Percentiles rank a stretch among this genome's conserved stretches.
phyloP scores from a whole-genome alignment of 2,329 filamentous ascomycete genomes.

The Exophiala alcalophila region DNA sequence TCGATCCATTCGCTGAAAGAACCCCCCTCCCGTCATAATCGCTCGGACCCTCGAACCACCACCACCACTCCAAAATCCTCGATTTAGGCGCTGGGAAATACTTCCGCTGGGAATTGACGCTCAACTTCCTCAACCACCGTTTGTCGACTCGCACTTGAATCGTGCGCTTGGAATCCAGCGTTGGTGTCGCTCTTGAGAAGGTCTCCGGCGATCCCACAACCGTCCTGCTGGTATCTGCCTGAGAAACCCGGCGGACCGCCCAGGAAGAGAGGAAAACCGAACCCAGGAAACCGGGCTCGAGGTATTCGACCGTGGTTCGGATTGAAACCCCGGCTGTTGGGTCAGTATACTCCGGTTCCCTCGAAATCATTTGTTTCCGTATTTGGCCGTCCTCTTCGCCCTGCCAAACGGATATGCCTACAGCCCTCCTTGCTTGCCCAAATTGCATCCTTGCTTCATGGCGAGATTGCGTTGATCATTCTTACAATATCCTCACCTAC shows the following conservation, averaged over 20 bases:
- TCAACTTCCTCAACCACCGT: no score
- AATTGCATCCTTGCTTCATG: constrained; percentile 16
- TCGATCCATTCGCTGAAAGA: constrained; percentile 27
- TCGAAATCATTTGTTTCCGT: constrained; percentile 13
- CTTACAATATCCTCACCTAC: no score
- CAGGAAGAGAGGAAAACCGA: constrained; percentile 2
- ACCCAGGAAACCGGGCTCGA: constrained; percentile 1
- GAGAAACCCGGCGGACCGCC: constrained; percentile 5
- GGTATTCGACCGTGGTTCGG: constrained; percentile 4
- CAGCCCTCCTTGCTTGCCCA: constrained; percentile 22
- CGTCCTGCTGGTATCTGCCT: constrained; percentile 1
- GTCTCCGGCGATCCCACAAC: no score
- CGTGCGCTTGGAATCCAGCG: no score
- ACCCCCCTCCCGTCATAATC: constrained; percentile 1
- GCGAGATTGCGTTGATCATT: constrained; percentile 16
- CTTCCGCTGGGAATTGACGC: constrained; percentile 5
- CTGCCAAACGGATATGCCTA: constrained; percentile 6
- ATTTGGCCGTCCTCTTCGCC: constrained; percentile 4
- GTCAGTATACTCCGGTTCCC: constrained; percentile 11
- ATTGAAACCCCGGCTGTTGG: constrained; percentile 16
- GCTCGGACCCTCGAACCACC: constrained; percentile 6
- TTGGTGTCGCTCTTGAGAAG: no score
- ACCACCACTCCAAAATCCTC: background rate
- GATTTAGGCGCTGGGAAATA: background rate
- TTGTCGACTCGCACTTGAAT: no score